These are phyloP conservation scores for Colletotrichum sp. DNA, from an alignment of 2,329 filamentous ascomycete species.

Conservation along the genomic window DNA sequence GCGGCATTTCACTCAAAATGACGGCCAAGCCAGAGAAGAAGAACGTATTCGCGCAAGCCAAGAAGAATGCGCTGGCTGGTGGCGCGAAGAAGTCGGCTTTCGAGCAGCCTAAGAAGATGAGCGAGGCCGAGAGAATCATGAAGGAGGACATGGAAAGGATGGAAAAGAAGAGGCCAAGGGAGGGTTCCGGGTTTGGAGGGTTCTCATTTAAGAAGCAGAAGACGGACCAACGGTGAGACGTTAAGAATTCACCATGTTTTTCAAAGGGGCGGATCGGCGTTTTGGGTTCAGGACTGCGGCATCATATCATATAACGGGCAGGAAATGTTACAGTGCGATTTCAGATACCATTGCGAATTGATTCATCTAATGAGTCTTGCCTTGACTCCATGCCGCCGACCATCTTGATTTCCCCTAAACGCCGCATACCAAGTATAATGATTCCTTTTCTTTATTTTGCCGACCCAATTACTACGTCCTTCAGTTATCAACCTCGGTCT, in stretches of 20 bases:
- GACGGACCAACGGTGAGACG: slow-evolving; percentile 23
- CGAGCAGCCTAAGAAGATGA: slow-evolving; percentile 80
- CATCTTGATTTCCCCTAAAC: slow-evolving; percentile 25
- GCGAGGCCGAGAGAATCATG: slow-evolving; percentile 88
- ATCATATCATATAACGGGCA: background rate
- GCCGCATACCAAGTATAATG: slow-evolving; percentile 26
- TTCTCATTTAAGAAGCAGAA: slow-evolving; percentile 58
- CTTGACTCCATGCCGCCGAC: slow-evolving; percentile 9
- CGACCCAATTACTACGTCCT: background rate
- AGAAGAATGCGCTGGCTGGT: slow-evolving; percentile 70
- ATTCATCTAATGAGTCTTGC: slow-evolving; percentile 7
- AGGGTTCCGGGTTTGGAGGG: slow-evolving; percentile 48
- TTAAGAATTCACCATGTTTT: background rate
- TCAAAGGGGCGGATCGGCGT: background rate
- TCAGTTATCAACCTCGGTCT: slow-evolving; percentile 50
- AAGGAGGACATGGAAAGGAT: slow-evolving; percentile 80
- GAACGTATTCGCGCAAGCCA: slow-evolving; percentile 73
- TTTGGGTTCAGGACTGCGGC: background rate
- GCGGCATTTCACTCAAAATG: slow-evolving; percentile 67
- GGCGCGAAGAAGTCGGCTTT: slow-evolving; percentile 65
- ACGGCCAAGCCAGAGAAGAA: slow-evolving; percentile 69
- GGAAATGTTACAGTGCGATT: background rate
- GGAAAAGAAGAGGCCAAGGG: slow-evolving; percentile 68
- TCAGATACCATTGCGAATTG: slow-evolving; percentile 32
- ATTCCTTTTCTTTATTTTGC: background rate